Conservation (phyloP, 2,329 filamentous ascomycete genomes). For the Aspergillus novofumigatus region DNA sequence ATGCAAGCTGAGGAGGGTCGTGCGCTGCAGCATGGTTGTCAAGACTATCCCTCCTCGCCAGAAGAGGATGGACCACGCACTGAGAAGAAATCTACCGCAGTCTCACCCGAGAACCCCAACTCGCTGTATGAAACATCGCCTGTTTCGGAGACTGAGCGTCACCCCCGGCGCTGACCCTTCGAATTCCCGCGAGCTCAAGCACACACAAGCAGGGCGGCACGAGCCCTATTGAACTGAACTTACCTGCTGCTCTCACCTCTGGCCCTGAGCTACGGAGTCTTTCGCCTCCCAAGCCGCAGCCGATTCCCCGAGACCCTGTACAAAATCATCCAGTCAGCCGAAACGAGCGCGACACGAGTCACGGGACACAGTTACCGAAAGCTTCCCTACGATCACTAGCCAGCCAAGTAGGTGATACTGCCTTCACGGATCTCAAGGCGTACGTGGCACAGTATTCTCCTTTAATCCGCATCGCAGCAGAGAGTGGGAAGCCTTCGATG, state of each 20-base stretch:
- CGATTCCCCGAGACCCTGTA: slow-evolving; percentile 9
- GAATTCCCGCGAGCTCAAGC: slow-evolving; percentile 21
- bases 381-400: slow-evolving; percentile 35
- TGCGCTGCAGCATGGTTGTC: slow-evolving; percentile 44
- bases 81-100: slow-evolving; percentile 5
- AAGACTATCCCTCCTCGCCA: slow-evolving; percentile 27
- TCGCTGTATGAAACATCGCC: slow-evolving; percentile 27
- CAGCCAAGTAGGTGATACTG: slow-evolving; percentile 56
- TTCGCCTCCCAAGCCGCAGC: slow-evolving; percentile 14
- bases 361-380: slow-evolving; percentile 25
- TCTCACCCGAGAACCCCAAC: slow-evolving; percentile 19
- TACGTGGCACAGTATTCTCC: slow-evolving; percentile 71
- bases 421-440: slow-evolving; percentile 64
- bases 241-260: slow-evolving; percentile 20
- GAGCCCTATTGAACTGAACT: slow-evolving; percentile 22
- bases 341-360: slow-evolving; percentile 13
- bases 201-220: slow-evolving; percentile 14
- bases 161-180: slow-evolving; percentile 26
- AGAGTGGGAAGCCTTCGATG: slow-evolving; percentile 64
- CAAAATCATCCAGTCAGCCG: slow-evolving; percentile 13
- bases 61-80: slow-evolving; percentile 16
- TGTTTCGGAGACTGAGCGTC: slow-evolving; percentile 21
- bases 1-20: slow-evolving; percentile 52
- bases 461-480: slow-evolving; percentile 73
- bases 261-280: slow-evolving; percentile 16